Evolutionary conservation across 257 asterid genomes (phyloP).

Genomic region (Solanum chaucha): DNA sequence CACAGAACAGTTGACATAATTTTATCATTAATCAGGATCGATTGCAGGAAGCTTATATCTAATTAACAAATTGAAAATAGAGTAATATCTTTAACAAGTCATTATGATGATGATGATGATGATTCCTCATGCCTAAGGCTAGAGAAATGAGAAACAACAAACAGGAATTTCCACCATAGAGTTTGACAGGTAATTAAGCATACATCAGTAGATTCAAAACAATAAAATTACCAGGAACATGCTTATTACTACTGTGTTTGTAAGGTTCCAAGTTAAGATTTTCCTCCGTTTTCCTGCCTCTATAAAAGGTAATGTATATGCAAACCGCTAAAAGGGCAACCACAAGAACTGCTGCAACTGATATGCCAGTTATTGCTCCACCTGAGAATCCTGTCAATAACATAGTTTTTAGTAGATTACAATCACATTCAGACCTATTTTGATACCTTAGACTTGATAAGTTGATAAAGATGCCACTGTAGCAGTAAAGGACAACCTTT

Average conservation of each 20-base stretch:
- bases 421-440: background rate
- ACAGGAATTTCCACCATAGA: background rate
- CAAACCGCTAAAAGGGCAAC: conserved; percentile 30
- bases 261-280: conserved; percentile 9
- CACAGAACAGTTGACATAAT: background rate
- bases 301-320: conserved; percentile 28
- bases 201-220: background rate
- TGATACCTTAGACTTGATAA: conserved; percentile 1
- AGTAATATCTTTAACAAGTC: background rate
- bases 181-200: background rate
- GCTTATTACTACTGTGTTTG: conserved; percentile 14
- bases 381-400: conserved; percentile 49
- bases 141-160: background rate
- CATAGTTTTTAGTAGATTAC: background rate
- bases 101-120: background rate
- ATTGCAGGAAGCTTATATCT: background rate
- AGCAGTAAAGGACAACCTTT: conserved; percentile 35
- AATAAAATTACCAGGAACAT: conserved; percentile 23
- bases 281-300: conserved; percentile 20
- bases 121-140: background rate
- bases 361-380: conserved; percentile 72
- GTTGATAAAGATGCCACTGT: conserved; percentile 2
- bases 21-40: background rate
- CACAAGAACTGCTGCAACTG: conserved; percentile 42
- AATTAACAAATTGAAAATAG: background rate